Conservation (phyloP, 2,329 filamentous ascomycete species). For the Epichloe sp. region DNA sequence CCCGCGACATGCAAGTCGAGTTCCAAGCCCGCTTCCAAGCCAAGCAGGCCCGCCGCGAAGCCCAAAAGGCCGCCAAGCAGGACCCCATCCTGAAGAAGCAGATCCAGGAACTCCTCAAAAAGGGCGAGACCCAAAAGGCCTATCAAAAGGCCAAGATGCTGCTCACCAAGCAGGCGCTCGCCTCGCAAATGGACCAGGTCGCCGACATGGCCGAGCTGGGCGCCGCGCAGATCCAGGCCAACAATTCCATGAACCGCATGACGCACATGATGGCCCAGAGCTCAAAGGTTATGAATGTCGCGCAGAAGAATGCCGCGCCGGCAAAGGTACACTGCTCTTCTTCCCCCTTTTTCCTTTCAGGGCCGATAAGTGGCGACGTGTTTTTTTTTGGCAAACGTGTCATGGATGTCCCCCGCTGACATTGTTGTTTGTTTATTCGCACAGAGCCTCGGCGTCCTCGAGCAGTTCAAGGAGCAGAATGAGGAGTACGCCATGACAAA, state of each 20-base stretch:
- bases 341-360: background rate
- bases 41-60: constrained; percentile 48
- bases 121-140: constrained; percentile 51
- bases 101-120: constrained; percentile 49
- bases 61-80: constrained; percentile 44
- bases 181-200: constrained; percentile 50
- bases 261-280: constrained; percentile 50
- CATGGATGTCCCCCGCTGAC: too few species aligned
- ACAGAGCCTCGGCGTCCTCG: constrained; percentile 42
- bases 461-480: constrained; percentile 49
- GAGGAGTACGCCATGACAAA: constrained; percentile 52
- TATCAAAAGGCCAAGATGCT: constrained; percentile 52
- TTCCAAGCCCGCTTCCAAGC: constrained; percentile 51
- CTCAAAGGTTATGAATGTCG: constrained; percentile 42
- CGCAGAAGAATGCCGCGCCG: constrained; percentile 45
- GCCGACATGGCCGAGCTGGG: constrained; percentile 51
- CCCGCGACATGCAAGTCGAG: constrained; percentile 49
- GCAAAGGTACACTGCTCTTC: constrained; percentile 30
- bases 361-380: too few species aligned
- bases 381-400: too few species aligned
- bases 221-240: constrained; percentile 48
- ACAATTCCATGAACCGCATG: constrained; percentile 53
- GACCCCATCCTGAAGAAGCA: constrained; percentile 49
- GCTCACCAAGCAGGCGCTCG: constrained; percentile 47
- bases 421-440: background rate